Conservation (phyloP, 345 rosid species). For the Lumnitzera racemosa region DNA sequence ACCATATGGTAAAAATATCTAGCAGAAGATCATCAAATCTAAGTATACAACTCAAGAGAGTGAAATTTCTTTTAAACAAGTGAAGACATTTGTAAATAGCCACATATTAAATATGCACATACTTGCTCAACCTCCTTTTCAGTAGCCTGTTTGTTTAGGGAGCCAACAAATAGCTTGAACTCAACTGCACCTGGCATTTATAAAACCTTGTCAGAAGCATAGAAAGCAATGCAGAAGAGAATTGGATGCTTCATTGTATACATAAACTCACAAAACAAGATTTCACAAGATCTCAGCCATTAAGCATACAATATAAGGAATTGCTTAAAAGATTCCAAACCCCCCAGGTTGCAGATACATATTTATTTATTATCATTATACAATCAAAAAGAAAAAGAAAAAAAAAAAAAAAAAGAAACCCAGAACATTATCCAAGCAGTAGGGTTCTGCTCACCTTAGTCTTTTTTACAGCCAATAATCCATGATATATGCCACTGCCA, state of each 20-base stretch:
- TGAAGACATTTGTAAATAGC: background rate
- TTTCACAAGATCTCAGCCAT: too few species aligned
- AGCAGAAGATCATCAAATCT: conserved; percentile 12
- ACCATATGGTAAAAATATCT: conserved; percentile 83
- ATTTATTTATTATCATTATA: too few species aligned
- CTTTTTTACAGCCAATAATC: too few species aligned
- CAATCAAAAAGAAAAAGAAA: too few species aligned
- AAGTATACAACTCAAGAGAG: background rate
- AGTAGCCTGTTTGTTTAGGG: conserved; percentile 83
- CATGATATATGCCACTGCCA: too few species aligned
- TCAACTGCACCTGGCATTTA: conserved; percentile 68
- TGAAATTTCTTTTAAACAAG: background rate
- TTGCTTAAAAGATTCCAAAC: too few species aligned
- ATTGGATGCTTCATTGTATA: background rate
- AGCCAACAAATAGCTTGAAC: conserved; percentile 92
- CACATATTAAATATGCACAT: conserved; percentile 1
- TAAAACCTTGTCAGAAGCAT: conserved; percentile 1
- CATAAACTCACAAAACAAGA: background rate
- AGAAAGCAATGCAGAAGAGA: background rate
- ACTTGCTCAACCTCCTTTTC: conserved; percentile 97
- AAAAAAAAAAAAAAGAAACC: too few species aligned
- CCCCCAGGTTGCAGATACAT: too few species aligned
- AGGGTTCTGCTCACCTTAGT: too few species aligned
- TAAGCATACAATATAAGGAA: too few species aligned
- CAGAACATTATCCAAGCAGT: too few species aligned